Evolutionary conservation across 108 stramenopile genomes (phyloP).

Genomic region (Parmales sp.): DNA sequence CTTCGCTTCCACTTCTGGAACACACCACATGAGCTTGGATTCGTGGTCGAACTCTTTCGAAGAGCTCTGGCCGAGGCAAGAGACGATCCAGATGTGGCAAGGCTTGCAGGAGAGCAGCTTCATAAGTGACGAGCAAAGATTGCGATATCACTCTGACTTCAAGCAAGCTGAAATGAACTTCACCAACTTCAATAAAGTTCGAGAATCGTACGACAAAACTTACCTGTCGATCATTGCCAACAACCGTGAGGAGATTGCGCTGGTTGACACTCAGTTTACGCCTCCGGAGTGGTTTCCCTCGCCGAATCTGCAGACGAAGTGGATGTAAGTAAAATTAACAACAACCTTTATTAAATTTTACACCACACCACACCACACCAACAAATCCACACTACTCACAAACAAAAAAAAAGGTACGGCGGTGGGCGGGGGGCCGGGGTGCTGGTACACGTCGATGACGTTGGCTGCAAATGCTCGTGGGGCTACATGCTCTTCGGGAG

Average conservation of each 20-base stretch:
- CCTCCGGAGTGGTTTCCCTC: background rate
- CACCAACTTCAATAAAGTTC: background rate
- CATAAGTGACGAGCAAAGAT: background rate
- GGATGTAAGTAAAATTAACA: slow-evolving; percentile 9
- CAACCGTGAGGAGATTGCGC: background rate
- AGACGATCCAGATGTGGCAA: background rate
- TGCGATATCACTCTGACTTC: background rate
- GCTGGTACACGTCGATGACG: background rate
- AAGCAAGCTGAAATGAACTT: background rate
- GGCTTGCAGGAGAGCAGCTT: background rate
- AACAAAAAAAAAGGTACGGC: too few relatives aligned
- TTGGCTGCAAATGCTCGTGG: slow-evolving; percentile 3
- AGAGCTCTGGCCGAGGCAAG: background rate
- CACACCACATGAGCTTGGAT: background rate
- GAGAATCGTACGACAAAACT: background rate
- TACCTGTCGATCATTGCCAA: slow-evolving; percentile 7
- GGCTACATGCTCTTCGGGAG: slow-evolving; percentile 9
- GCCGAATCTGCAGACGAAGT: background rate
- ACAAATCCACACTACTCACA: too few relatives aligned
- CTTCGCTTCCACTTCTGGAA: background rate
- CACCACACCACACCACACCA: too few relatives aligned
- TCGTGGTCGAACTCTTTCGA: background rate
- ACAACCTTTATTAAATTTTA: too few relatives aligned
- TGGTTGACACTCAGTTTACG: background rate
- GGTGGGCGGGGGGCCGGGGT: slow-evolving; percentile 2